phyloP scores from a whole-genome alignment of 2,329 filamentous ascomycete species.

The Ophiosphaerella herpotricha region DNA sequence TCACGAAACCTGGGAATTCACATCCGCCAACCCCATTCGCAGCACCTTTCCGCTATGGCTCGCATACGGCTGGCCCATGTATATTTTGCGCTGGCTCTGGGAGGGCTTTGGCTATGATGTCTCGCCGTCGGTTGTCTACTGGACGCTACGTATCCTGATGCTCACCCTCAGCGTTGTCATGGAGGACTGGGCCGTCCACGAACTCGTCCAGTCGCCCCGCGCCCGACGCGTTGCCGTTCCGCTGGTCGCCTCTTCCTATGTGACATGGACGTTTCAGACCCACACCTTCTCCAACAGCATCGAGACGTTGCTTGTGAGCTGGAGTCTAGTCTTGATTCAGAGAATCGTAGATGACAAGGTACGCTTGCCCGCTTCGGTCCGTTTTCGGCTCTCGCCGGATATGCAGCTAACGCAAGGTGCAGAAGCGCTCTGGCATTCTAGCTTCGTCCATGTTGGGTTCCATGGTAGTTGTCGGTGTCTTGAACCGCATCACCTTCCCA shows the following conservation, averaged over 20 bases:
- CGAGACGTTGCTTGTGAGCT: conserved; percentile 89
- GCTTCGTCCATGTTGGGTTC: conserved; percentile 80
- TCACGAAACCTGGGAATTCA: conserved; percentile 94
- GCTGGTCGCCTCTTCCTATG: conserved; percentile 92
- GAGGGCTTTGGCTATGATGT: conserved; percentile 81
- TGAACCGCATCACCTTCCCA: conserved; percentile 97
- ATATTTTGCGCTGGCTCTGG: conserved; percentile 89
- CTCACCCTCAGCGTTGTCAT: conserved; percentile 94
- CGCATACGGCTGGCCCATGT: conserved; percentile 91
- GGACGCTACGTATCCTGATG: conserved; percentile 86
- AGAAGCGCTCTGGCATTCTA: conserved; percentile 76
- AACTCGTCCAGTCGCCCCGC: conserved; percentile 78
- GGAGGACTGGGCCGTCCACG: conserved; percentile 96
- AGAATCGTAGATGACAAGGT: conserved; percentile 82
- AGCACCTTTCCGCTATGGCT: conserved; percentile 98
- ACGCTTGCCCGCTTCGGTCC: conserved; percentile 42
- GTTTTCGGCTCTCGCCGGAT: conserved; percentile 19
- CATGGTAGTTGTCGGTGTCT: conserved; percentile 81
- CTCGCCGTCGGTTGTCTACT: conserved; percentile 85
- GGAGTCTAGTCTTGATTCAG: conserved; percentile 90
- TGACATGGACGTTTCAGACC: conserved; percentile 98
- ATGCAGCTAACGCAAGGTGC: conserved; percentile 41
- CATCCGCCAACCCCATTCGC: conserved; percentile 81
- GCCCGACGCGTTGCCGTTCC: conserved; percentile 74
- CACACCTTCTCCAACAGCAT: conserved; percentile 98